Evolutionary conservation across 2,329 filamentous ascomycete genomes (phyloP), one percentile per base, ranked within the genome.

Genomic region (Alternaria dauci): DNA sequence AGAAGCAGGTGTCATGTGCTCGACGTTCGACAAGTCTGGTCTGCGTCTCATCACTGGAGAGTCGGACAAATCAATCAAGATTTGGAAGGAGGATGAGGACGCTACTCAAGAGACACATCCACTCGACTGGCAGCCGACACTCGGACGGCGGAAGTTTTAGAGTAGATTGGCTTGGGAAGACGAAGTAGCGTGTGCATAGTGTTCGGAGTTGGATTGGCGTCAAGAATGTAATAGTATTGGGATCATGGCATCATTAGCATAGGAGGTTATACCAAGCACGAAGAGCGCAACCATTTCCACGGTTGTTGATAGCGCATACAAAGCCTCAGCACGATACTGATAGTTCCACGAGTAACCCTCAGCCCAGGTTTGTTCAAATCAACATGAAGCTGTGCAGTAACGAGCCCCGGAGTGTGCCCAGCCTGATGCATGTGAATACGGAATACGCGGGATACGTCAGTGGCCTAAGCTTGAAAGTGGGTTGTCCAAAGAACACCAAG

Each of bases 31-130:
- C 74, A 87, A 87, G 61, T 97, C 94, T 0, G 95, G 95, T 0
- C 76, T 97, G 73, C 87, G 95, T 69, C 83, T 99, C 70, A 96
- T 99, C 65, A 94, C 91, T 20, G 96, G 96, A 46, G 95, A 99
- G 81, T 92, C 93, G 6, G 95, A 99, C 78, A 99, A 99, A 85
- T 73, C 66, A 11, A 89, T 97, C 78, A 98, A 99, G 86, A 88
- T 99, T 59, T 99, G 95, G 95, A 96, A 94, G 79, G 91, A 90
- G 69, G 95, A 99, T 77, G 92, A 96, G 47, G 87, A 90, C 54
- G 95, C 95, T 18, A 97, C 94, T 0, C 91, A 91, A 38, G 93
- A 98, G 78, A 91, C 91, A 2, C 93, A 98, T 80, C 95, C 95
- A 2, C 79, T 99, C 43, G 90, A 96, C 44, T 99, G 95, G 95